Base-by-base conservation (phyloP, 257 asterid species). In the Verbascum thapsus region DNA sequence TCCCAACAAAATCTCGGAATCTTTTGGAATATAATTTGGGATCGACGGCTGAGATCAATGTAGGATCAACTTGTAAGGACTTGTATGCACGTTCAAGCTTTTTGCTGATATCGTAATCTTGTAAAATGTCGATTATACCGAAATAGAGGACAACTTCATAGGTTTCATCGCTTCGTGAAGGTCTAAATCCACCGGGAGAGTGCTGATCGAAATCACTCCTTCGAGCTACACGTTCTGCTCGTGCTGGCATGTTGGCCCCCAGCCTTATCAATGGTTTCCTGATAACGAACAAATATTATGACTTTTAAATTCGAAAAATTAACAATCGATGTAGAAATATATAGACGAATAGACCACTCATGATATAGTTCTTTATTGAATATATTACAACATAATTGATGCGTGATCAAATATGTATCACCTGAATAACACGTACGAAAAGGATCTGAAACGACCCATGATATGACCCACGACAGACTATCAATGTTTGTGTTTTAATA, bases 211-310 rank as follows among this genome's bases (percentile, higher is more conserved):
- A 87, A 56, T 85, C 90, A 38, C 98, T 92, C 81, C 86, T 83
- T 8, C 98, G 82, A 45, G 76, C 87, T 52, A 85, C 74, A 39
- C 83, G 81, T 73, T 89, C 91, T 16, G 90, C 97, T 61, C 99
- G 78, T 4, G 99, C 99, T 16, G 99, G 99, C 99, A 89, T 85
- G 88, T 92, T 92, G 2, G 96, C 94, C 11, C 99, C 99, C 16
- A 92, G 76, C 64, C 84, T 67, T 53, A 92, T 92, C 73, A 83
- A 70, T 1, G 97, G 96, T 70, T 85, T 89, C 88, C 98, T 92
- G 80, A 53, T 37, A 23, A 57, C 56, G 2, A 26, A 5, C 45
- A 63, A 57, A 49, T 13, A 37, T 12, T 1, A 1, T 26, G 5
- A 26, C 32, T 26, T 1, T 26, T 26, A n/a, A n/a, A n/a, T n/a